These are phyloP conservation scores for Wallacemonas sp. DNA, from an alignment of 208 protist genomes.

Conservation along the genomic window DNA sequence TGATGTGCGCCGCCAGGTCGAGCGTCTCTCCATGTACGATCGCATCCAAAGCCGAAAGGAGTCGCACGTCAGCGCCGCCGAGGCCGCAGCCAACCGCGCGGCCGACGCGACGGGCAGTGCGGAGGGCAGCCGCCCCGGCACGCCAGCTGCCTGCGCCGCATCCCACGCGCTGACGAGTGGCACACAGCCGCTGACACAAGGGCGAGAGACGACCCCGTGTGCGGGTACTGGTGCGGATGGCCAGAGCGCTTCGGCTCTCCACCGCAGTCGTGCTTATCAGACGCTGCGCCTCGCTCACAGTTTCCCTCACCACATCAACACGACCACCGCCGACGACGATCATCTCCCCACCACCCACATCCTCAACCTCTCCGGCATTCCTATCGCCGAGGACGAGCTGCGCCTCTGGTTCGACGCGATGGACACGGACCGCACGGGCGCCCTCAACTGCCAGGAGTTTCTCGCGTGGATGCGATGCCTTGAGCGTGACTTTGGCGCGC, in stretches of 20 bases:
- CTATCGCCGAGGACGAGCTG: constrained; percentile 53
- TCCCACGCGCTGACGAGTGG: background rate
- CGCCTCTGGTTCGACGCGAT: constrained; percentile 70
- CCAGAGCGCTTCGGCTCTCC: constrained; percentile 11
- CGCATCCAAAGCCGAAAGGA: constrained; percentile 7
- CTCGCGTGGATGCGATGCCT: constrained; percentile 39
- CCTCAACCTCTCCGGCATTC: constrained; percentile 63
- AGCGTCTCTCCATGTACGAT: constrained; percentile 23
- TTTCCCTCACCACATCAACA: constrained; percentile 34
- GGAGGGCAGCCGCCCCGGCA: background rate
- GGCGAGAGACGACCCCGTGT: background rate
- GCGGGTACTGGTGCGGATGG: background rate
- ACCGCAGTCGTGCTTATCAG: constrained; percentile 77
- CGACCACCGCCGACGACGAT: background rate
- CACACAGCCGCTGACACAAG: background rate
- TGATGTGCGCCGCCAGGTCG: constrained; percentile 8
- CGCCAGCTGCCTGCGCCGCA: background rate
- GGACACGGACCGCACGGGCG: constrained; percentile 28
- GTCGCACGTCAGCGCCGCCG: background rate
- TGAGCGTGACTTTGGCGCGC: constrained; percentile 66
- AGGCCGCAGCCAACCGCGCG: background rate
- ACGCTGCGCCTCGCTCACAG: constrained; percentile 59
- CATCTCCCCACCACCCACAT: constrained; percentile 27
- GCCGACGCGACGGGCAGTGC: background rate
- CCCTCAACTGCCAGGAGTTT: constrained; percentile 42